Base-by-base conservation (phyloP, 768 basidiomycete genomes). In the Piloderma croceum region DNA sequence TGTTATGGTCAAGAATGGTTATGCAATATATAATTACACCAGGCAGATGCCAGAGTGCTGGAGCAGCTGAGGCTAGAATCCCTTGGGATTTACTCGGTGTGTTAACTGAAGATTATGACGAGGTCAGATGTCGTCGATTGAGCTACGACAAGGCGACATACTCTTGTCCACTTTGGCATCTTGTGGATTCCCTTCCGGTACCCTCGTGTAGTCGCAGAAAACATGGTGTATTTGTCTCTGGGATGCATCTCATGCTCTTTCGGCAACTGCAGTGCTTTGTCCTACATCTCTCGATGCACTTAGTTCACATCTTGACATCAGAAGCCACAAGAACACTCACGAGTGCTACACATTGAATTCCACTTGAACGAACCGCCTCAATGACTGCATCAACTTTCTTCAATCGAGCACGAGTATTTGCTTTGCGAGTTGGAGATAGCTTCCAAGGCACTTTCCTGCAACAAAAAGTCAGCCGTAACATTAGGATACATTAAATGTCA, bases 171-270 rank as follows among this genome's bases (percentile, higher is more conserved):
- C 57, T 96, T 94, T n/a, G 93, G 93, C 20, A 94, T 87, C 56
- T 93, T 93, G 67, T 98, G 93, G 36, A 96, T 90, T 19, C 90
- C 87, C 54, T 97, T 97, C 32, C 94, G 70, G 62, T 94, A 99
- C 5, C 88, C 85, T 43, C 62, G 70, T 1, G 68, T 67, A 29
- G 75, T 78, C 4, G 76, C 69, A 27, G 76, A 78, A 64, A 92
- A 98, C 15, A 86, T 78, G 3, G 93, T 96, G 67, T 98, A 99
- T 63, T 99, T 99, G 69, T 98, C 94, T 53, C 73, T 79, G 1
- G 94, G 68, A 9, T 67, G 73, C 96, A 98, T 98, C 63, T 96
- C 90, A 48, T 83, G 72, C 58, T 98, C 91, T 57, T 88, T 94
- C 36, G 96, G 96, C 22, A 99, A 69, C 42, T 81, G 75, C 40